Evolutionary conservation across 176 grass and related monocot genomes (phyloP).

Genomic region (Oryza longistaminata): DNA sequence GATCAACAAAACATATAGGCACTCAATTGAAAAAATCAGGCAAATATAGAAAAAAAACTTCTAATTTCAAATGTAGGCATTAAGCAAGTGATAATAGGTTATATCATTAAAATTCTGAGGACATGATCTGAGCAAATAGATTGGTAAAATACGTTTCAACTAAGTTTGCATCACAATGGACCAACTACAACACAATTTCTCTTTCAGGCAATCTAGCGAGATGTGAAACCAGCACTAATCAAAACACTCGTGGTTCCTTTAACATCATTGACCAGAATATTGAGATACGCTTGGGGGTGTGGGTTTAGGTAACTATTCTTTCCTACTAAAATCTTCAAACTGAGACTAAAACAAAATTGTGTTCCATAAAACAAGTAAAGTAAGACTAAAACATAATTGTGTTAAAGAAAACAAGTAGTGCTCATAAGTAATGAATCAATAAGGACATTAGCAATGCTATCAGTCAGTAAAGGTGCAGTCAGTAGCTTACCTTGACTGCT

Average conservation of each 20-base stretch:
- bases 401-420: not conserved
- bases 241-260: not conserved
- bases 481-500: conserved; percentile 69
- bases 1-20: not conserved
- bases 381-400: not conserved
- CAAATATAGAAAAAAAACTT: not conserved
- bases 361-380: not conserved
- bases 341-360: not conserved
- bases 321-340: not conserved
- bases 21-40: not conserved
- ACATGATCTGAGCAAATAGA: not conserved
- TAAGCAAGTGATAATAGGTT: not conserved
- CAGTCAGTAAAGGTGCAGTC: not conserved
- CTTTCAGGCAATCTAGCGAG: not conserved
- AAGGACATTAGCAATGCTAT: not conserved
- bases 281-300: not conserved
- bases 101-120: not conserved
- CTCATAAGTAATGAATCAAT: not conserved
- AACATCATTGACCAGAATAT: not conserved
- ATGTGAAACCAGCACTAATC: not conserved
- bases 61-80: not conserved
- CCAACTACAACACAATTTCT: not conserved
- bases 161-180: not conserved
- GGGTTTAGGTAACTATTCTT: not conserved
- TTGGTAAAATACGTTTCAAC: not conserved